Percentiles rank a stretch among this genome's conserved stretches.
These are phyloP conservation scores for Plantago major DNA, from an alignment of 257 asterid species.

Conservation along the genomic window DNA sequence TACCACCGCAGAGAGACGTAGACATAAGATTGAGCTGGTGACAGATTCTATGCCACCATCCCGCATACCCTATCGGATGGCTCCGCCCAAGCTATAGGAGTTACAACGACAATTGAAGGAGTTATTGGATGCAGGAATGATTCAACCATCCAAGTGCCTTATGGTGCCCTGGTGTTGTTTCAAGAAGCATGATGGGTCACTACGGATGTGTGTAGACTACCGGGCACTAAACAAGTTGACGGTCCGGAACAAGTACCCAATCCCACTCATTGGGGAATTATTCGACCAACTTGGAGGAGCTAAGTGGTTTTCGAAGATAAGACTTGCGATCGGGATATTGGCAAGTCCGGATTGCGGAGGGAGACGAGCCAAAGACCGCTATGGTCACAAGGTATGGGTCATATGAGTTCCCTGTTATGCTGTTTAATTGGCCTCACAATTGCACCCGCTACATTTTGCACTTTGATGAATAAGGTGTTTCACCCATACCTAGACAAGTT, in stretches of 20 bases:
- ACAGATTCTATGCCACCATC: background rate
- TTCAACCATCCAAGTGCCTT: background rate
- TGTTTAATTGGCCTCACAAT: background rate
- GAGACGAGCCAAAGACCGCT: too few relatives aligned
- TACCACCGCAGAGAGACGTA: background rate
- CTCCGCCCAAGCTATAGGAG: background rate
- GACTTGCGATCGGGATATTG: too few relatives aligned
- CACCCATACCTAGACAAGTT: too few relatives aligned
- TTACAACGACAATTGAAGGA: background rate
- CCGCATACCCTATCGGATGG: background rate
- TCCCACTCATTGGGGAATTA: background rate
- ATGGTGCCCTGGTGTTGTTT: background rate
- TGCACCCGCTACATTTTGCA: background rate
- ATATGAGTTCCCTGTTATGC: background rate
- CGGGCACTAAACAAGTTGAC: background rate
- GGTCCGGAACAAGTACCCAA: slow-evolving; percentile 1
- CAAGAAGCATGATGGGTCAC: slow-evolving; percentile 4
- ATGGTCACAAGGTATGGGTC: background rate
- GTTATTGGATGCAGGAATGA: background rate
- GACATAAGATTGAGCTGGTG: background rate
- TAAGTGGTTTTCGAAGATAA: too few relatives aligned
- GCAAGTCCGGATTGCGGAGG: too few relatives aligned
- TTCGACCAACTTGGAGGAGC: background rate
- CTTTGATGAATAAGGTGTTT: background rate
- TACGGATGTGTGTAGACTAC: background rate